Conservation (phyloP, 202 grass and related monocot genomes). For the Schoenoplectus triqueter region DNA sequence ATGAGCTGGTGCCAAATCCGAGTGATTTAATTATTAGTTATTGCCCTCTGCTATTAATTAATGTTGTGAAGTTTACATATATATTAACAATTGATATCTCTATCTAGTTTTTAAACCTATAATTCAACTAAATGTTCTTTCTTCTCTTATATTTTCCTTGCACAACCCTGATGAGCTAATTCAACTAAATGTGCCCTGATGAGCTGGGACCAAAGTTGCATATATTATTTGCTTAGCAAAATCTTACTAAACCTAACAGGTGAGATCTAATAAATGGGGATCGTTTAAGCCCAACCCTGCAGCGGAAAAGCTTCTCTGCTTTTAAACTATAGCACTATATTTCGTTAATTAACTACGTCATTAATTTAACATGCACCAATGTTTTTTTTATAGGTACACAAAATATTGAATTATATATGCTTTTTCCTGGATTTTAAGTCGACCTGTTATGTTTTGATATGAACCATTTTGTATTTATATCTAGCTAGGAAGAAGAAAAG, state of each 20-base stretch:
- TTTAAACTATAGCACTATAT: not conserved
- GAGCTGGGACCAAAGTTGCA: no score
- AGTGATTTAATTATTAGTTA: no score
- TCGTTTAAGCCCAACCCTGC: not conserved
- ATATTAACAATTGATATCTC: not conserved
- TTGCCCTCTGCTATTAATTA: no score
- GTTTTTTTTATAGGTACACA: not conserved
- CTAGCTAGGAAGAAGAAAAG: no score
- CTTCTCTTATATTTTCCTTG: not conserved
- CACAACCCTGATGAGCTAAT: no score
- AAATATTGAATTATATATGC: not conserved
- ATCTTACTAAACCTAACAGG: not conserved
- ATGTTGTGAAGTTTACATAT: no score
- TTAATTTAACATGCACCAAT: not conserved
- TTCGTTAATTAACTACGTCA: not conserved
- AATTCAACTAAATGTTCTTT: not conserved
- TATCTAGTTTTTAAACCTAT: not conserved
- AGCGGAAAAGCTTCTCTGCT: not conserved
- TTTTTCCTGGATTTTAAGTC: not conserved
- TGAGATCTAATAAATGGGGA: no score
- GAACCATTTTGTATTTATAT: no score
- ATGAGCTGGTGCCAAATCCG: no score
- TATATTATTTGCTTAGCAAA: not conserved
- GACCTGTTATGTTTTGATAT: not conserved
- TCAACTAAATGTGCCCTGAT: no score